phyloP scores from a whole-genome alignment of 1,284 basidiomycete species.

The Heliocybe sulcata region DNA sequence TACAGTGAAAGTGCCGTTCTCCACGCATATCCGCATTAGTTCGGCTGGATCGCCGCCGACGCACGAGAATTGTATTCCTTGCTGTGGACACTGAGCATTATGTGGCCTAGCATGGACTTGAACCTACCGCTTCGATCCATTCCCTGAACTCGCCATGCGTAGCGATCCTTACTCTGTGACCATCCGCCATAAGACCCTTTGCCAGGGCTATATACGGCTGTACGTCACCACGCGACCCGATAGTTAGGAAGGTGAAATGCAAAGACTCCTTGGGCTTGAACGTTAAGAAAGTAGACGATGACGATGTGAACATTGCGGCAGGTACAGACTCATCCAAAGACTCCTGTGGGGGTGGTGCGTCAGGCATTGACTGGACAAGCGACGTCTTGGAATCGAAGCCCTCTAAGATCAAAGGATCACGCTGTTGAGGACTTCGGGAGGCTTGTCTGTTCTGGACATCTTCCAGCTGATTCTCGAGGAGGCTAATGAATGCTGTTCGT shows the following conservation, averaged over 20 bases:
- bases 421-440: constrained; percentile 39
- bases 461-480: constrained; percentile 81
- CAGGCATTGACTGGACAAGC: constrained; percentile 26
- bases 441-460: constrained; percentile 48
- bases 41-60: constrained; percentile 98
- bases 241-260: constrained; percentile 89
- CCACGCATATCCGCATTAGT: constrained; percentile 90
- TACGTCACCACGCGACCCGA: constrained; percentile 91
- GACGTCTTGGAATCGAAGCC: constrained; percentile 54
- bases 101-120: neutral
- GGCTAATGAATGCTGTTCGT: constrained; percentile 65
- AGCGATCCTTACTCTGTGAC: constrained; percentile 80
- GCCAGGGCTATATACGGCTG: constrained; percentile 94
- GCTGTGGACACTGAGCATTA: constrained; percentile 29
- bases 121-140: constrained; percentile 89
- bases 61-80: constrained; percentile 89
- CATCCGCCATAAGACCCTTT: constrained; percentile 87
- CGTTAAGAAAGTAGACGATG: constrained; percentile 89
- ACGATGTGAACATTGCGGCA: constrained; percentile 89
- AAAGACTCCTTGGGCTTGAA: constrained; percentile 85
- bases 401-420: constrained; percentile 66
- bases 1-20: constrained; percentile 95
- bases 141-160: constrained; percentile 92
- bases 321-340: constrained; percentile 61
- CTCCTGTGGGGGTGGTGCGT: constrained; percentile 37